Base-by-base conservation (phyloP, 768 basidiomycete species). In the Trametes sanguinea region DNA sequence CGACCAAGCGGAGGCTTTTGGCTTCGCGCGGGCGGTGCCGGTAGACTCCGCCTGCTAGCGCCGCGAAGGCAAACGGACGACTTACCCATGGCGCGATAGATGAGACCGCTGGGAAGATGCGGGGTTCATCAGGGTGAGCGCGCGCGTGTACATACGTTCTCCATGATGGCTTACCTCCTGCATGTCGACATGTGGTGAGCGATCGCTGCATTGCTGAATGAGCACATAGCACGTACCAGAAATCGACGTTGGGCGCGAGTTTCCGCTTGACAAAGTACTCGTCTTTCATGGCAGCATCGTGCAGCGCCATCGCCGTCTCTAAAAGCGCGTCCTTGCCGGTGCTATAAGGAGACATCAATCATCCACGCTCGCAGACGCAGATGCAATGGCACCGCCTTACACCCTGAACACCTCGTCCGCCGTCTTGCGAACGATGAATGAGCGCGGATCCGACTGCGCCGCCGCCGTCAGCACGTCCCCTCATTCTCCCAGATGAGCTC, bases 381-480 rank as follows among this genome's bases (percentile, higher is more conserved):
- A 22, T 1, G 22, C 39, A 39, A 39, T 39, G 13, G 39, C 7
- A 39, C 39, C 13, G 39, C 7, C n/a, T 43, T 72, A 92, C 90
- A 93, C 84, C 72, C 86, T 85, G 77, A 95, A 95, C n/a, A 95
- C 93, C 65, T 94, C 92, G 71, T 93, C 87, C 7, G 94, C 94
- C 3, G 87, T 93, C 76, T 90, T 89, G 60, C 93, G 87, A 53
- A 96, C 90, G 70, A 96, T 92, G 73, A 89, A 92, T 4, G 91
- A 94, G 22, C 94, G 85, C 27, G 94, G 94, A 73, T 96, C 94
- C 14, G 92, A 94, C 89, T 92, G 65, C 30, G 22, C 14, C 37
- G 30, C 52, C n/a, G 30, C 52, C n/a, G 53, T 55, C 40, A 59
- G 17, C 17, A 17, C 4, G 43, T 16, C 17, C 37, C 14, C 0